Evolutionary conservation across 2,329 filamentous ascomycete genomes (phyloP).

Genomic region (Ilyonectria sp.): DNA sequence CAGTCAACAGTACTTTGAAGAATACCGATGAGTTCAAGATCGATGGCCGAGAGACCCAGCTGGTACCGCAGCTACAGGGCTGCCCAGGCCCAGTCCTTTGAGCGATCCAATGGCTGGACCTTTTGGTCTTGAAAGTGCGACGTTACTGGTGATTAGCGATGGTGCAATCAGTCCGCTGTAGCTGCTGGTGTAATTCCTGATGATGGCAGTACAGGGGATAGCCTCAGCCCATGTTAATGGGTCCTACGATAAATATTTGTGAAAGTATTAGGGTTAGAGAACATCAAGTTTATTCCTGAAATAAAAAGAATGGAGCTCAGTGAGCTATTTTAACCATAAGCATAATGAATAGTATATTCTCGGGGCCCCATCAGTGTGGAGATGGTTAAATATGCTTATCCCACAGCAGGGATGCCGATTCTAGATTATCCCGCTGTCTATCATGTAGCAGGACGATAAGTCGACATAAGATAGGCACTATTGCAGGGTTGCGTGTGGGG

Average conservation of each 20-base stretch:
- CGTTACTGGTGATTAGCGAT: conserved; percentile 63
- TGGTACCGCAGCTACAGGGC: conserved; percentile 73
- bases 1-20: conserved; percentile 65
- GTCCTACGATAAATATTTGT: neutral
- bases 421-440: neutral
- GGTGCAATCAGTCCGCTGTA: conserved; percentile 60
- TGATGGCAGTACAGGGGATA: conserved; percentile 39
- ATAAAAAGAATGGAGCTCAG: neutral
- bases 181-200: conserved; percentile 46
- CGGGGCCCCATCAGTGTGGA: neutral
- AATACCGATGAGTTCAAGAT: conserved; percentile 59
- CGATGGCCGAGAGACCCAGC: conserved; percentile 52
- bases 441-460: neutral
- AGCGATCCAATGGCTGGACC: conserved; percentile 68
- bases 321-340: neutral
- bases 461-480: neutral
- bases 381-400: neutral
- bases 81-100: conserved; percentile 69
- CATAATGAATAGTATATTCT: no score
- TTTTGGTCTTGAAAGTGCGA: conserved; percentile 74
- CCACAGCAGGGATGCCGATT: neutral
- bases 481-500: neutral
- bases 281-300: no score
- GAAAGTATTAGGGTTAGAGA: neutral
- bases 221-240: conserved; percentile 11